Percentiles rank a stretch among this genome's conserved stretches.
Conservation (phyloP, 2,329 filamentous ascomycete species). For the Claviceps sorghi region DNA sequence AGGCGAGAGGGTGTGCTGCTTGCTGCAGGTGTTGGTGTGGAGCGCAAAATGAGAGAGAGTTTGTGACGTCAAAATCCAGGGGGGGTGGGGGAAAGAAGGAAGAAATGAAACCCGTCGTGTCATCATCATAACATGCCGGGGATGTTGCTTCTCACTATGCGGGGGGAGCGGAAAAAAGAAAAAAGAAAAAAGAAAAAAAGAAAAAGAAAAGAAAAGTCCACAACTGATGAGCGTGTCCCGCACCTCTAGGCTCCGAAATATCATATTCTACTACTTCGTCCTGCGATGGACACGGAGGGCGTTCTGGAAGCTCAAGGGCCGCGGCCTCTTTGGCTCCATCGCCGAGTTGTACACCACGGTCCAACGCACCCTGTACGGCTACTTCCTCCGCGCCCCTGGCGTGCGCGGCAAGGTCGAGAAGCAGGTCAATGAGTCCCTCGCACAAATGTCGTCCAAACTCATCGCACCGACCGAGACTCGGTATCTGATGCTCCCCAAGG, state of each 20-base stretch:
- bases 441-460: slow-evolving; percentile 72
- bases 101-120: background rate
- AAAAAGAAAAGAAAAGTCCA: background rate
- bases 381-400: slow-evolving; percentile 75
- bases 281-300: slow-evolving; percentile 67
- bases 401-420: slow-evolving; percentile 75
- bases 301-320: slow-evolving; percentile 75
- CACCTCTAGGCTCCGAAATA: slow-evolving; percentile 52
- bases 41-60: background rate
- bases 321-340: slow-evolving; percentile 68
- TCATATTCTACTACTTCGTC: slow-evolving; percentile 80
- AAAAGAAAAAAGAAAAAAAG: background rate
- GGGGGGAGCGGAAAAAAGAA: background rate
- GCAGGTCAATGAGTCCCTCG: slow-evolving; percentile 65
- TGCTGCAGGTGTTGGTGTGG: background rate
- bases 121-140: background rate
- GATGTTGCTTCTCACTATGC: no score
- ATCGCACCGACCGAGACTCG: slow-evolving; percentile 58
- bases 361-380: slow-evolving; percentile 63
- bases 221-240: background rate
- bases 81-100: no score
- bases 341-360: slow-evolving; percentile 58
- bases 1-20: background rate
- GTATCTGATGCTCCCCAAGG: slow-evolving; percentile 63
- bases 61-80: background rate